These are phyloP conservation scores for Ogataea allantospora DNA, from an alignment of 805 yeast species.

Conservation along the genomic window DNA sequence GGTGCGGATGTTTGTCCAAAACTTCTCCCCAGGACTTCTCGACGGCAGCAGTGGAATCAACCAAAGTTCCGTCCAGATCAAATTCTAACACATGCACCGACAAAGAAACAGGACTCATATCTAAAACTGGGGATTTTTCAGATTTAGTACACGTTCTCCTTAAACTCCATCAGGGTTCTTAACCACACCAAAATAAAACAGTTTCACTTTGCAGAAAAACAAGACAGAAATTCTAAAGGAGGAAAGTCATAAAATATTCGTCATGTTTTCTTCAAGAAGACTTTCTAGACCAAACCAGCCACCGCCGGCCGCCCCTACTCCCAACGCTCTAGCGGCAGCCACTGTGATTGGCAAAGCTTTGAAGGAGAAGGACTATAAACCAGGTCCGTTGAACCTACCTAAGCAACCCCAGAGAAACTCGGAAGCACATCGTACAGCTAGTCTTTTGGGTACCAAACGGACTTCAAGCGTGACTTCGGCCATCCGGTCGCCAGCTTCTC, in stretches of 20 bases:
- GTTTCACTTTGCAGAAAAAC: slow-evolving; percentile 11
- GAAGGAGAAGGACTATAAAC: slow-evolving; percentile 34
- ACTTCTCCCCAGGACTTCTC: slow-evolving; percentile 80
- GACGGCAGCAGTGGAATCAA: slow-evolving; percentile 78
- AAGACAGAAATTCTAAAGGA: slow-evolving; percentile 5
- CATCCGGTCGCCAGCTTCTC: slow-evolving; percentile 13
- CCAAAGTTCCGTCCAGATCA: slow-evolving; percentile 87
- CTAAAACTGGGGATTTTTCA: neutral
- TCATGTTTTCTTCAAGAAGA: slow-evolving; percentile 24
- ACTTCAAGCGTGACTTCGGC: slow-evolving; percentile 22
- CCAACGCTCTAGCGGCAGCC: slow-evolving; percentile 65
- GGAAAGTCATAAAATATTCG: slow-evolving; percentile 1
- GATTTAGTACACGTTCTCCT: neutral
- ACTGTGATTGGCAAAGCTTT: slow-evolving; percentile 51
- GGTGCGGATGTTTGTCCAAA: slow-evolving; percentile 63
- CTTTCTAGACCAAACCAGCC: slow-evolving; percentile 22
- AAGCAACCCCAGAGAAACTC: slow-evolving; percentile 24
- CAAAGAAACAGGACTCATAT: too few relatives aligned
- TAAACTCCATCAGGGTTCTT: neutral
- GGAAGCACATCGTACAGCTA: slow-evolving; percentile 18
- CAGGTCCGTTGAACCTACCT: slow-evolving; percentile 33
- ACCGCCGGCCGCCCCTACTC: slow-evolving; percentile 32
- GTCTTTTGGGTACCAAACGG: slow-evolving; percentile 23
- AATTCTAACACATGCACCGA: slow-evolving; percentile 43
- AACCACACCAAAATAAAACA: slow-evolving; percentile 1